A percentile compares a stretch with the other conserved stretches of the same genome.
These are phyloP conservation scores for Pharnaceum exiguum DNA, from an alignment of 148 eudicot species.

Conservation along the genomic window DNA sequence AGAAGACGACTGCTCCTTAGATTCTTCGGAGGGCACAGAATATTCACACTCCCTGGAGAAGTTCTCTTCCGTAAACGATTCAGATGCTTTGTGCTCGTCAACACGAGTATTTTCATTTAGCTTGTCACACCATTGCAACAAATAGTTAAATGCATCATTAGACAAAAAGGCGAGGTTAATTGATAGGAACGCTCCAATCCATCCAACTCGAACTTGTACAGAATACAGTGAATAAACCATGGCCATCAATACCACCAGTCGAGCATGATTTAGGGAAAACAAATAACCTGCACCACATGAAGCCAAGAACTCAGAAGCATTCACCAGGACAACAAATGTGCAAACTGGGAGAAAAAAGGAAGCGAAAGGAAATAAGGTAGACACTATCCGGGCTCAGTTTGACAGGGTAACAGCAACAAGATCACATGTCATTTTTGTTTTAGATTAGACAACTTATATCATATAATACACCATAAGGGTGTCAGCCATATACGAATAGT, in stretches of 20 bases:
- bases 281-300: slow-evolving; percentile 67
- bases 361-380: not conserved
- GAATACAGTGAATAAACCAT: slow-evolving; percentile 68
- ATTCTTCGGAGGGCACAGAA: slow-evolving; percentile 59
- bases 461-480: too few relatives aligned
- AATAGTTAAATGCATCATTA: slow-evolving; percentile 59
- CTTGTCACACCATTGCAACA: slow-evolving; percentile 88
- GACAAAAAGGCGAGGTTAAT: slow-evolving; percentile 86
- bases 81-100: slow-evolving; percentile 74
- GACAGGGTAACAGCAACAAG: too few relatives aligned
- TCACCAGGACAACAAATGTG: not conserved
- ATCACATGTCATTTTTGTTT: too few relatives aligned
- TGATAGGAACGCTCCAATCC: slow-evolving; percentile 76
- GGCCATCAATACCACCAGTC: slow-evolving; percentile 84
- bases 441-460: too few relatives aligned
- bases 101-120: slow-evolving; percentile 63
- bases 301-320: not conserved
- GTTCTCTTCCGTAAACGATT: slow-evolving; percentile 62
- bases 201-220: slow-evolving; percentile 83
- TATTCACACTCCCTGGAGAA: slow-evolving; percentile 54
- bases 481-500: too few relatives aligned
- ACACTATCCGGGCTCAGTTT: too few relatives aligned
- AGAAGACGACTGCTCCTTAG: slow-evolving; percentile 52
- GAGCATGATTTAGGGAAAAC: slow-evolving; percentile 89
- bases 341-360: not conserved